These are phyloP conservation scores for Metschnikowia shivogae DNA, from an alignment of 805 yeast species.

Conservation along the genomic window DNA sequence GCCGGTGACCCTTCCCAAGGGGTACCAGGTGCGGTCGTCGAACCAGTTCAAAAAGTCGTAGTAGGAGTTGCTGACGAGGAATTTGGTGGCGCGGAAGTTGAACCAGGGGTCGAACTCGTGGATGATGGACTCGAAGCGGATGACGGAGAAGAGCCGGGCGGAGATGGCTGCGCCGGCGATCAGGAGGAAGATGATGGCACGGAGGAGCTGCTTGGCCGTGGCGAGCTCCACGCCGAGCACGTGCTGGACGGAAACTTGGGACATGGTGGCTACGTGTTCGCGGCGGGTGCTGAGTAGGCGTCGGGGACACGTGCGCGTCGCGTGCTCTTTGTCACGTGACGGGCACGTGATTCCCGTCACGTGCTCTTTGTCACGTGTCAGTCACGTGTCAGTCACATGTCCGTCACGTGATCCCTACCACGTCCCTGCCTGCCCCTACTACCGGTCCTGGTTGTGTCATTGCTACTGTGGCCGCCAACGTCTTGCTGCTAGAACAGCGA, in stretches of 20 bases:
- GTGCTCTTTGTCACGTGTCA: no score
- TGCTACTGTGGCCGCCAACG: neutral
- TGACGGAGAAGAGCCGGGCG: constrained; percentile 91
- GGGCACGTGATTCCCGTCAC: no score
- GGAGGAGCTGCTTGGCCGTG: constrained; percentile 46
- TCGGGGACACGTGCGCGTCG: neutral
- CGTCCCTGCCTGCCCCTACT: no score
- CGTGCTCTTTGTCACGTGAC: no score
- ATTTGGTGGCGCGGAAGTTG: constrained; percentile 94
- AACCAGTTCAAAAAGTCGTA: constrained; percentile 96
- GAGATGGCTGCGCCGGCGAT: constrained; percentile 91
- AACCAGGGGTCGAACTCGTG: constrained; percentile 98
- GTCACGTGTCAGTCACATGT: no score
- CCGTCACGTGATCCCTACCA: no score
- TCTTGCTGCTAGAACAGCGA: constrained; percentile 49
- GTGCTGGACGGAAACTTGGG: constrained; percentile 18
- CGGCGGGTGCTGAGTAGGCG: no score
- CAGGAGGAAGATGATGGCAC: constrained; percentile 63
- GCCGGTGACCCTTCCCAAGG: constrained; percentile 97
- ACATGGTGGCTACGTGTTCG: constrained; percentile 7
- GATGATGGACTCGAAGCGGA: constrained; percentile 91
- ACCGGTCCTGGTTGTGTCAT: no score
- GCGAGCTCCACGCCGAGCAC: constrained; percentile 31
- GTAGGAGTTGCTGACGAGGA: constrained; percentile 76
- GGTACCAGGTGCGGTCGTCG: constrained; percentile 98